Evolutionary conservation across 108 stramenopile genomes (phyloP), one percentile per base, ranked within the genome.

Genomic region (Pinguiococcus pyrenoidosus): DNA sequence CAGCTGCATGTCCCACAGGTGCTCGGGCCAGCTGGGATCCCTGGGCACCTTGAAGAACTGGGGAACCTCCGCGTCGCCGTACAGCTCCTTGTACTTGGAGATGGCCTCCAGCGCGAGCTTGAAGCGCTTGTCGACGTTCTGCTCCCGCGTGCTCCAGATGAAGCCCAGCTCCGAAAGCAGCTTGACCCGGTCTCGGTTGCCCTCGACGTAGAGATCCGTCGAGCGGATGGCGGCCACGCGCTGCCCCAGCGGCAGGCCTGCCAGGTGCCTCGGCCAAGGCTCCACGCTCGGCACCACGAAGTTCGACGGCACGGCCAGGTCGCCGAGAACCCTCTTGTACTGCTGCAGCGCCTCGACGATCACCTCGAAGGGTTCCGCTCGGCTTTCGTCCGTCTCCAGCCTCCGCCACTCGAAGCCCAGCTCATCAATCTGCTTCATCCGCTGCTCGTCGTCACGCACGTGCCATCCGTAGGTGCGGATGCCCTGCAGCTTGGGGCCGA

Each of bases 351-450:
- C 87, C 32, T 76, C 79, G 51, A 69, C 80, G 29, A 87, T 66
- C 67, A 79, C 74, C 37, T 79, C 76, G 51, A 76, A 76, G 24
- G 74, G 44, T 41, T 75, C 63, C n/a, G n/a, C n/a, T n/a, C n/a
- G n/a, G n/a, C n/a, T n/a, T n/a, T n/a, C n/a, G n/a, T n/a, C n/a
- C n/a, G 36, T 62, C 73, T 13, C 21, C 32, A 26, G 49, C 51
- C 20, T 51, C 48, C 70, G 75, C 85, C 85, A 87, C n/a, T 80
- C 51, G 67, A 87, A 87, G 21, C 82, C 82, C 63, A 83, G 53
- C 38, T 80, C 71, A 20, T 87, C 81, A 45, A 87, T 64, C 13
- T 59, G 54, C 46, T 73, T 48, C 22, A 77, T 66, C 26, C 85
- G 66, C 10, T 47, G 36, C 53, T 74, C 70, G 46, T 78, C 71